phyloP scores from a whole-genome alignment of 176 grass and related monocot species.

The Eragrostis curvula region DNA sequence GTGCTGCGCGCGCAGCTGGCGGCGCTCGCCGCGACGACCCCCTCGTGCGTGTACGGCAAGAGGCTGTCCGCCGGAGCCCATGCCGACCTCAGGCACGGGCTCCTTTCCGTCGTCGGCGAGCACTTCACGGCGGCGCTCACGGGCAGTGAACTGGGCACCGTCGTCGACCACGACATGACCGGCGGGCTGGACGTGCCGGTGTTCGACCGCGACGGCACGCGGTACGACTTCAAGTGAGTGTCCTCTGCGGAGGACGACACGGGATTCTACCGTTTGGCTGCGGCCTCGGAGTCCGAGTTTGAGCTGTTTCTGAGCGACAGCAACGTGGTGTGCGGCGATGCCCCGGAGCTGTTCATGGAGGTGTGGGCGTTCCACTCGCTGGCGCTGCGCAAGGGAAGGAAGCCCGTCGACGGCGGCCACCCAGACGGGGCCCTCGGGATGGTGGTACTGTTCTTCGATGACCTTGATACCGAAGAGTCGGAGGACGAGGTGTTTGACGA shows the following conservation, averaged over 20 bases:
- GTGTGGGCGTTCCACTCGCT: slow-evolving; percentile 9
- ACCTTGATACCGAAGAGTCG: background rate
- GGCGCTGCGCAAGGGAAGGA: background rate
- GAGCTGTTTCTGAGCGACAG: background rate
- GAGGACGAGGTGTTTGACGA: background rate
- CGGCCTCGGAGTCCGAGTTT: background rate
- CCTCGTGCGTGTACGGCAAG: background rate
- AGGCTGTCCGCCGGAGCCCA: background rate
- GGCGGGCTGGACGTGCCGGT: background rate
- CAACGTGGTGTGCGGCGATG: background rate
- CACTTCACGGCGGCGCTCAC: background rate
- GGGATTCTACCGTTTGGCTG: background rate
- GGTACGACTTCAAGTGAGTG: background rate
- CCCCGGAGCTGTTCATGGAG: slow-evolving; percentile 14
- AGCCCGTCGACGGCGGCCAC: background rate
- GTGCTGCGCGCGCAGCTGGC: too few species aligned
- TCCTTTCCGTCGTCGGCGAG: background rate
- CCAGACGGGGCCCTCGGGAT: slow-evolving; percentile 11
- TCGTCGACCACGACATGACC: background rate
- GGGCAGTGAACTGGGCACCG: background rate
- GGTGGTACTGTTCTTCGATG: slow-evolving; percentile 32
- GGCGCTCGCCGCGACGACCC: background rate
- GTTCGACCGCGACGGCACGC: background rate
- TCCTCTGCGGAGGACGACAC: background rate
- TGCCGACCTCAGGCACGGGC: background rate